These are phyloP conservation scores for Podospora sp. DNA, from an alignment of 495 filamentous ascomycete genomes.

Conservation along the genomic window DNA sequence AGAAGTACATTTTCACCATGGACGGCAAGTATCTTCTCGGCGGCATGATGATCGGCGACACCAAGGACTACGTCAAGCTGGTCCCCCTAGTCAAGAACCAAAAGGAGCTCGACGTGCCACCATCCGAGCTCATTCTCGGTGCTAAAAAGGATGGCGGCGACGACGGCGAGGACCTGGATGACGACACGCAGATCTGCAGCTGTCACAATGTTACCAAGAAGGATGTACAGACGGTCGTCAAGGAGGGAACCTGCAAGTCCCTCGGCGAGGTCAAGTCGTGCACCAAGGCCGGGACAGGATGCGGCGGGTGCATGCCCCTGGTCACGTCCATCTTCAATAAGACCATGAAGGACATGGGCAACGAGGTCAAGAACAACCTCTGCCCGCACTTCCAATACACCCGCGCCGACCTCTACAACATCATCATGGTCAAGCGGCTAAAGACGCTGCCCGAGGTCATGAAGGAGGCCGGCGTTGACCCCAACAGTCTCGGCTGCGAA, in stretches of 20 bases:
- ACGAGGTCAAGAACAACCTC: constrained; percentile 86
- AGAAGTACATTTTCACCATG: constrained; percentile 91
- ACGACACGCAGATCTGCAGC: constrained; percentile 90
- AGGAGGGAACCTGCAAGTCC: constrained; percentile 81
- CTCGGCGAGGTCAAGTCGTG: constrained; percentile 88
- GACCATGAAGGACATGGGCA: constrained; percentile 86
- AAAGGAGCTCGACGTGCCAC: constrained; percentile 80
- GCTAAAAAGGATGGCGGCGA: constrained; percentile 74
- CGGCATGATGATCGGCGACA: constrained; percentile 99
- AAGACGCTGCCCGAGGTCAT: constrained; percentile 80
- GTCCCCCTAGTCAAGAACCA: constrained; percentile 92
- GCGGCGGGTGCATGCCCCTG: constrained; percentile 91
- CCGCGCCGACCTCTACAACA: constrained; percentile 87
- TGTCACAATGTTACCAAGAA: constrained; percentile 96
- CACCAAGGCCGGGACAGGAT: constrained; percentile 94
- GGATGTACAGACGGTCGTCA: constrained; percentile 73
- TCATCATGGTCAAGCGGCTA: constrained; percentile 80
- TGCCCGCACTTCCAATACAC: constrained; percentile 89
- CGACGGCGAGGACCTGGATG: constrained; percentile 59
- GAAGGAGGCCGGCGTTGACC: constrained; percentile 75
- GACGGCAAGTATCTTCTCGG: constrained; percentile 93
- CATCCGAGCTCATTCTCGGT: constrained; percentile 88
- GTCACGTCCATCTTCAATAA: constrained; percentile 93
- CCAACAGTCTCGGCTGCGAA: constrained; percentile 82
- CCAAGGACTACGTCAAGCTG: constrained; percentile 89